phyloP scores from a whole-genome alignment of 257 asterid genomes.

The Lantana camara region DNA sequence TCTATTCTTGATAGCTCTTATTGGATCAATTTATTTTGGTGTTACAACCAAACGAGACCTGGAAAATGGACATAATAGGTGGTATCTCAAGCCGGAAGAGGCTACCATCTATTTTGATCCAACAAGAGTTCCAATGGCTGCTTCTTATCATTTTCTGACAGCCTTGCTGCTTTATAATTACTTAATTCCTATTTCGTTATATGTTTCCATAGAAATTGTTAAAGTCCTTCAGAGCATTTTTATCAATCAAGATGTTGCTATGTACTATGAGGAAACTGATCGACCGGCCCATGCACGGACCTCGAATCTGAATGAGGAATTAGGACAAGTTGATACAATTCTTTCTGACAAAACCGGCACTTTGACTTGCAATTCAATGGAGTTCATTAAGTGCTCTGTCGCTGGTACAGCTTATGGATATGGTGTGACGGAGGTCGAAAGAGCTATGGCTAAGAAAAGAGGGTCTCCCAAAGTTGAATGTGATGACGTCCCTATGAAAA shows the following conservation, averaged over 20 bases:
- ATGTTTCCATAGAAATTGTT: conserved; percentile 84
- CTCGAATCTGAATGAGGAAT: conserved; percentile 86
- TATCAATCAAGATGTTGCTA: conserved; percentile 70
- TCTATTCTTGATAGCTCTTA: conserved; percentile 55
- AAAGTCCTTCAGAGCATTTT: conserved; percentile 90
- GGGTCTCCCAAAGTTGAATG: conserved; percentile 62
- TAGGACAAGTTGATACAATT: conserved; percentile 88
- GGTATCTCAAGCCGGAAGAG: conserved; percentile 68
- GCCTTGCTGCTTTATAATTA: conserved; percentile 76
- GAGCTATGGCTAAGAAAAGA: conserved; percentile 74
- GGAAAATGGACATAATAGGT: conserved; percentile 57
- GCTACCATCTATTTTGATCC: conserved; percentile 75
- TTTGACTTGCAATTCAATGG: conserved; percentile 91
- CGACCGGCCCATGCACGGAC: conserved; percentile 93
- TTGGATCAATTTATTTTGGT: conserved; percentile 84
- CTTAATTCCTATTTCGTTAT: conserved; percentile 85
- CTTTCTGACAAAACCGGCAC: conserved; percentile 97
- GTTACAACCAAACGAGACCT: conserved; percentile 59
- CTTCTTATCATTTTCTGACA: conserved; percentile 69
- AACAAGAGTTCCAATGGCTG: conserved; percentile 66
- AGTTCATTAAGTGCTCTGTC: conserved; percentile 85
- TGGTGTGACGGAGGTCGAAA: conserved; percentile 85
- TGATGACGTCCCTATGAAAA: conserved; percentile 27
- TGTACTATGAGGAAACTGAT: conserved; percentile 90
- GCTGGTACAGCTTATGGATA: conserved; percentile 89